These are phyloP conservation scores for Candida piceae DNA, from an alignment of 805 yeast genomes.

Conservation along the genomic window DNA sequence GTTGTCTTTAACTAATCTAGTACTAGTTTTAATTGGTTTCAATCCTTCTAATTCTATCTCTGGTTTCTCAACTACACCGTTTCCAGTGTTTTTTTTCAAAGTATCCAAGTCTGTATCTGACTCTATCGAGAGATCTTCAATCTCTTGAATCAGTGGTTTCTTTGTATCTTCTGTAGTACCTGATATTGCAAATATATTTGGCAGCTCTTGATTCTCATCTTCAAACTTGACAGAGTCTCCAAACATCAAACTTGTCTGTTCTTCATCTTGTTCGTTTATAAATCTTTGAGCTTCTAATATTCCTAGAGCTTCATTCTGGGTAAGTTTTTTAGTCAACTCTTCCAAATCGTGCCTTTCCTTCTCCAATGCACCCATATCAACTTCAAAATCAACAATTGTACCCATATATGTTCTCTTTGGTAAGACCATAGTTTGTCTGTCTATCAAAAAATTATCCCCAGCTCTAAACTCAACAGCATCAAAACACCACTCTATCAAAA, in stretches of 20 bases:
- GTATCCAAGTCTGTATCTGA: too few species aligned
- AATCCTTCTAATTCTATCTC: constrained; percentile 36
- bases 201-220: constrained; percentile 1
- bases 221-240: too few species aligned
- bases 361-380: constrained; percentile 39
- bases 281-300: constrained; percentile 37
- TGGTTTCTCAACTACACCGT: too few species aligned
- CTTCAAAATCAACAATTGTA: constrained; percentile 39
- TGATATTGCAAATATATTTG: constrained; percentile 2
- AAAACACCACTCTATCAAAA: constrained; percentile 77
- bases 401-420: constrained; percentile 80
- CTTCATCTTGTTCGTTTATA: constrained; percentile 11
- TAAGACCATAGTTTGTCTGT: constrained; percentile 51
- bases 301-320: constrained; percentile 38
- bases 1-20: too few species aligned
- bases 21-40: too few species aligned
- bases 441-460: constrained; percentile 38
- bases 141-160: constrained; percentile 53
- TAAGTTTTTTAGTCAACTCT: constrained; percentile 27
- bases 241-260: too few species aligned
- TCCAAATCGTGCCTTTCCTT: constrained; percentile 31
- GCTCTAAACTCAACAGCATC: constrained; percentile 59
- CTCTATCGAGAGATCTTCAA: constrained; percentile 27
- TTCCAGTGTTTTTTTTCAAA: too few species aligned
- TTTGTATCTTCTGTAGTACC: neutral